A percentile compares a stretch with the other conserved stretches of the same genome.
Conservation (phyloP, 2,329 filamentous ascomycete species). For the Xylaria hypoxylon region DNA sequence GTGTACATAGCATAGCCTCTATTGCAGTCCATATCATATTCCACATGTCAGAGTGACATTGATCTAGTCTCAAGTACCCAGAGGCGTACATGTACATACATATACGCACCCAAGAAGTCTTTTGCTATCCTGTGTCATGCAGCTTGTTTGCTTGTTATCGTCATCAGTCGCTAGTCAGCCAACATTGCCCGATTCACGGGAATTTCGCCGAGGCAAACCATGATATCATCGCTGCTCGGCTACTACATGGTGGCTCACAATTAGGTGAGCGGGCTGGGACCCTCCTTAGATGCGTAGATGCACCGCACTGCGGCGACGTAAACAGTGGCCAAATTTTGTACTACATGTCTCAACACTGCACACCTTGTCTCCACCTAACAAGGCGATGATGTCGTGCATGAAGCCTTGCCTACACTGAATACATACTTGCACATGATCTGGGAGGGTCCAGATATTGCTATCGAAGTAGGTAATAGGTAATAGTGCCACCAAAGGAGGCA, state of each 20-base stretch:
- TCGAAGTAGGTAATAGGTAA: conserved; percentile 21
- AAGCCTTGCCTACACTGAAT: conserved; percentile 39
- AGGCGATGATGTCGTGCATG: conserved; percentile 46
- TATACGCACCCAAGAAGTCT: conserved; percentile 31
- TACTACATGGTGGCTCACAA: conserved; percentile 31
- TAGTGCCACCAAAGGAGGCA: conserved; percentile 10
- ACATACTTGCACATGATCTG: conserved; percentile 19
- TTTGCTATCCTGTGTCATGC: conserved; percentile 42
- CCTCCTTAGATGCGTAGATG: conserved; percentile 23
- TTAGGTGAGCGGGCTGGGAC: conserved; percentile 33
- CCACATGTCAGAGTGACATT: conserved; percentile 29
- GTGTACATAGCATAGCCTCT: conserved; percentile 23
- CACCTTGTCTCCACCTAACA: conserved; percentile 38
- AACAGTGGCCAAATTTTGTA: conserved; percentile 30
- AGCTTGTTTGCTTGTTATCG: conserved; percentile 43
- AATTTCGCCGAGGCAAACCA: conserved; percentile 39
- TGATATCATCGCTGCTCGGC: conserved; percentile 44
- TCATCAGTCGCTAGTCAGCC: conserved; percentile 34
- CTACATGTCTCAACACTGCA: conserved; percentile 29
- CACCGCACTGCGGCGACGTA: conserved; percentile 35
- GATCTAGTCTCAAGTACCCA: conserved; percentile 12
- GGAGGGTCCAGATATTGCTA: conserved; percentile 1
- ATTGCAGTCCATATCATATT: conserved; percentile 24
- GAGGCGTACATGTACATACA: conserved; percentile 35
- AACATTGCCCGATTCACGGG: conserved; percentile 41